phyloP scores from a whole-genome alignment of 805 yeast genomes.

The Candida adriatica region DNA sequence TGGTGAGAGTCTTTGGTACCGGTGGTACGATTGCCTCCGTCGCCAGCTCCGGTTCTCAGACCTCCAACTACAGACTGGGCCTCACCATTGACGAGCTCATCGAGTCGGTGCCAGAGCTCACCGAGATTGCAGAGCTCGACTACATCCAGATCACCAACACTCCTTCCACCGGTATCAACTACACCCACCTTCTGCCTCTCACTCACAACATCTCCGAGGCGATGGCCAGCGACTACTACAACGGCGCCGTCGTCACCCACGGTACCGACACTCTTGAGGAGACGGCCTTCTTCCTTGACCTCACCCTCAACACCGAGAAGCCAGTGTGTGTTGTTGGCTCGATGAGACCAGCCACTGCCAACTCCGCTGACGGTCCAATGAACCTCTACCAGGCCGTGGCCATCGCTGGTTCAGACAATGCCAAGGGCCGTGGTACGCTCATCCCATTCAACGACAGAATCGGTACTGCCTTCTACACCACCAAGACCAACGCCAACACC shows the following conservation, averaged over 20 bases:
- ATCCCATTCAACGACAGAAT: conserved; percentile 61
- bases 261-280: conserved; percentile 69
- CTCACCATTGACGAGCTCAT: conserved; percentile 44
- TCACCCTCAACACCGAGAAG: conserved; percentile 29
- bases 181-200: conserved; percentile 36
- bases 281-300: conserved; percentile 55
- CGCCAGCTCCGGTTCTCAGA: conserved; percentile 37
- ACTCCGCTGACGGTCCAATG: conserved; percentile 73
- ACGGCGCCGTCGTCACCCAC: conserved; percentile 60
- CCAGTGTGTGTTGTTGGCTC: conserved; percentile 41
- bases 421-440: conserved; percentile 51
- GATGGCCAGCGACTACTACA: conserved; percentile 32
- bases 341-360: conserved; percentile 65
- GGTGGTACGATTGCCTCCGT: conserved; percentile 56
- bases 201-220: conserved; percentile 39
- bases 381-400: conserved; percentile 61
- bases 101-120: conserved; percentile 48
- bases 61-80: conserved; percentile 48
- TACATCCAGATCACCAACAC: conserved; percentile 33
- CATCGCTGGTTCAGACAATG: conserved; percentile 43
- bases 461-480: conserved; percentile 58
- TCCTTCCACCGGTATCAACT: conserved; percentile 51
- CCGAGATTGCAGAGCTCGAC: conserved; percentile 44
- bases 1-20: conserved; percentile 43
- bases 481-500: conserved; percentile 61